These are phyloP conservation scores for Chaetoceros tenuissimus DNA, from an alignment of 108 stramenopile genomes.

Conservation along the genomic window DNA sequence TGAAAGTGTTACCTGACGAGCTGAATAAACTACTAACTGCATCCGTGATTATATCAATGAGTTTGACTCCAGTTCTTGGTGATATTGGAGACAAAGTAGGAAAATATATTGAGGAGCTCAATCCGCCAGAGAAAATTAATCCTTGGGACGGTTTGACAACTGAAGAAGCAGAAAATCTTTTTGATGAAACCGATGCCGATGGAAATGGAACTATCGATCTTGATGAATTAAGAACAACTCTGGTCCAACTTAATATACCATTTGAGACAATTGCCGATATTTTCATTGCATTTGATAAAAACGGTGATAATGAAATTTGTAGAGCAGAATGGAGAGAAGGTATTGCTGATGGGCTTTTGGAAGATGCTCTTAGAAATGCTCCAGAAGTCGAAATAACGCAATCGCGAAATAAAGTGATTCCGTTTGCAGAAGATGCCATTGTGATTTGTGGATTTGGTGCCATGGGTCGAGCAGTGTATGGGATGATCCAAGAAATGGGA, in stretches of 20 bases:
- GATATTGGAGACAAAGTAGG: conserved; percentile 51
- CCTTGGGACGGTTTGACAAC: conserved; percentile 20
- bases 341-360: conserved; percentile 25
- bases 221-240: conserved; percentile 31
- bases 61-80: conserved; percentile 54
- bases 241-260: conserved; percentile 18
- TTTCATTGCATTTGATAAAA: conserved; percentile 52
- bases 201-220: conserved; percentile 37
- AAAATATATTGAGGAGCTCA: conserved; percentile 34
- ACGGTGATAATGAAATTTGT: conserved; percentile 56
- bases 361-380: conserved; percentile 16
- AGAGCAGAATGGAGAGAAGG: conserved; percentile 42
- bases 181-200: conserved; percentile 42
- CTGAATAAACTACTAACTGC: conserved; percentile 49
- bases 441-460: conserved; percentile 50
- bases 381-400: background rate
- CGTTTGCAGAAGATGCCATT: conserved; percentile 24
- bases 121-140: conserved; percentile 8
- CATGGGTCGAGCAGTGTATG: conserved; percentile 30
- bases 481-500: conserved; percentile 18
- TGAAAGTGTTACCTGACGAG: conserved; percentile 40
- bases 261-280: conserved; percentile 35
- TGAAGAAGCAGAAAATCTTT: conserved; percentile 26
- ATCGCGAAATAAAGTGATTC: background rate
- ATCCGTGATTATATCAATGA: conserved; percentile 75